A percentile compares a stretch with the other conserved stretches of the same genome.
Evolutionary conservation across 768 basidiomycete species (phyloP).

Genomic region (Leccinum olivaceopallidum): DNA sequence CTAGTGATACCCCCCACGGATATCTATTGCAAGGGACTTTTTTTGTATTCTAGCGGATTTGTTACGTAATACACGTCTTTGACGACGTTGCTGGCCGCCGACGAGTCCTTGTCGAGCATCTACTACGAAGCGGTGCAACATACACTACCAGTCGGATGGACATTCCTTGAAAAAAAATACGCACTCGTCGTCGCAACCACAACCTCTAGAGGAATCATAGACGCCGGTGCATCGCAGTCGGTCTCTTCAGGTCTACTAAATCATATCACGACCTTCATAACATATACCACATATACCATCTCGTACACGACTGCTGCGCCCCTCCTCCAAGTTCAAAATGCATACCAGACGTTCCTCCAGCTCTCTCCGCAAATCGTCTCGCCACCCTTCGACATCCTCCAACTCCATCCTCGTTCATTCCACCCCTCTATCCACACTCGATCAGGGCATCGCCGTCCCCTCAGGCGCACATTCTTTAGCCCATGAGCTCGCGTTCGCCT

Average conservation of each 20-base stretch:
- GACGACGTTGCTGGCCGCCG: not conserved
- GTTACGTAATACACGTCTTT: constrained; percentile 20
- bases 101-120: not conserved
- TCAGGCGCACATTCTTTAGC: constrained; percentile 64
- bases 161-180: constrained; percentile 25
- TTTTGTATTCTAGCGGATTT: not conserved
- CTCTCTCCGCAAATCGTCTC: constrained; percentile 31
- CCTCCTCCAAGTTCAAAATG: constrained; percentile 15
- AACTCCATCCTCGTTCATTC: constrained; percentile 23
- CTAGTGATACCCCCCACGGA: not conserved
- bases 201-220: not conserved
- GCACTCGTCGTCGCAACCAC: constrained; percentile 9
- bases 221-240: not conserved
- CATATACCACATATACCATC: constrained; percentile 9
- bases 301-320: not conserved
- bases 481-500: constrained; percentile 82
- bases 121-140: constrained; percentile 2
- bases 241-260: constrained; percentile 14
- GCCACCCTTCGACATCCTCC: constrained; percentile 29
- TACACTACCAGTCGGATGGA: constrained; percentile 25
- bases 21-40: not conserved
- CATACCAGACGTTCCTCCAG: constrained; percentile 29
- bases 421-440: constrained; percentile 32
- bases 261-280: constrained; percentile 12
- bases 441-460: constrained; percentile 31